These are phyloP conservation scores for Pythium periplocum DNA, from an alignment of 352 stramenopile species.

Conservation along the genomic window DNA sequence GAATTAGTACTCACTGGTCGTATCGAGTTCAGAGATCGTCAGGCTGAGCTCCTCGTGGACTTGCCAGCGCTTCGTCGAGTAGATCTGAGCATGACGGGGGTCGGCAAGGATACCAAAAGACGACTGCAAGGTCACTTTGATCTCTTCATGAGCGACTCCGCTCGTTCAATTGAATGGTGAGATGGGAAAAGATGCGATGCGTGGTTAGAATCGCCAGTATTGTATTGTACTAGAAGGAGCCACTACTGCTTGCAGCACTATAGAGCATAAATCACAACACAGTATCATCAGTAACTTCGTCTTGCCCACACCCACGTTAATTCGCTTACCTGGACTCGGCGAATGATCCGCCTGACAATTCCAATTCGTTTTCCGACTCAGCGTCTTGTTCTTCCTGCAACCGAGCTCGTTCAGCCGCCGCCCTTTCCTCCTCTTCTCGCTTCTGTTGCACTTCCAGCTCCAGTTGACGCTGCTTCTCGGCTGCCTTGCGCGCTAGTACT, in stretches of 20 bases:
- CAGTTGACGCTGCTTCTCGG: constrained; percentile 49
- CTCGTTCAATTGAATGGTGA: no score
- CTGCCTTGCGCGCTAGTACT: constrained; percentile 53
- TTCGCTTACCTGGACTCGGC: constrained; percentile 53
- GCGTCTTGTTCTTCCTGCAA: constrained; percentile 8
- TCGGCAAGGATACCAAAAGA: no score
- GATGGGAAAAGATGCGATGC: no score
- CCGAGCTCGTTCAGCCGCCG: constrained; percentile 11
- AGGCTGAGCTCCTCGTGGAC: constrained; percentile 5
- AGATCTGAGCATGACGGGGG: no score
- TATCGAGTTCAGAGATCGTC: constrained; percentile 8
- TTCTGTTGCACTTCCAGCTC: constrained; percentile 36
- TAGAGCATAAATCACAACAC: neutral
- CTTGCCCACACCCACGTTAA: constrained; percentile 2
- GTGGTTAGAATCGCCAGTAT: no score
- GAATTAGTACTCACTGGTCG: constrained; percentile 10
- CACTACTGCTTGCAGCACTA: constrained; percentile 46
- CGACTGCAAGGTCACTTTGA: no score
- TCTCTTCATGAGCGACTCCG: no score
- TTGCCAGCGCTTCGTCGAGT: neutral
- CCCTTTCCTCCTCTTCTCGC: constrained; percentile 33
- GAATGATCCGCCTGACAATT: constrained; percentile 56
- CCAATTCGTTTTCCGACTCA: constrained; percentile 42
- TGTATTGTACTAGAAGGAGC: constrained; percentile 36
- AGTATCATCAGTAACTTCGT: constrained; percentile 2